Evolutionary conservation across 2,329 filamentous ascomycete genomes (phyloP), one percentile per base, ranked within the genome.

Genomic region (Orbilia brochopaga): DNA sequence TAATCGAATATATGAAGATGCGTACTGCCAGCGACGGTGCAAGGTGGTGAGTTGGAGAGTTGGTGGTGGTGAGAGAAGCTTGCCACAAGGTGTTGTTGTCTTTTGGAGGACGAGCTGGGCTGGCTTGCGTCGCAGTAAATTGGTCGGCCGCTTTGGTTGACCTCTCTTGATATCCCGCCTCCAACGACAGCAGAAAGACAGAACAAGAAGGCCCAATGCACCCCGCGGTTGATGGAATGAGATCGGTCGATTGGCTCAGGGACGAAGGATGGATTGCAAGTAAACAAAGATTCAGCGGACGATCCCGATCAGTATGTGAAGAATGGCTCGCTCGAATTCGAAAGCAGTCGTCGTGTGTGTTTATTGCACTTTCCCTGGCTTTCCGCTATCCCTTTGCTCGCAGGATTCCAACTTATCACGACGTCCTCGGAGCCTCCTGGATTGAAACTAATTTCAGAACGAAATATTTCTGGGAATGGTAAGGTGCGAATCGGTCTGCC

Each of bases 351-450:
- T n/a, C n/a, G n/a, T n/a, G n/a, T n/a, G 30, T 57, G 57, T 23
- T 58, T 69, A 62, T 58, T 69, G 35, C 52, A 27, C 40, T 50
- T 63, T 70, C 66, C 66, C 66, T 70, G 59, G 66, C 58, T 64
- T 70, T 48, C n/a, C 19, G 44, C 19, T 72, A 72, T 72, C 60
- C 60, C 67, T 65, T 65, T 57, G 60, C 56, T 72, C 60, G 37
- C 56, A 61, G 55, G 52, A 72, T 72, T 72, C 67, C 67, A 65
- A 72, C 60, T 72, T 72, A 72, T 72, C 59, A 60, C 58, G 53
- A 58, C 67, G 53, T 59, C 23, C 15, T 27, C 27, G 27, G 8
- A 32, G 27, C 37, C 59, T 72, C 67, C 67, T 72, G 67, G 67
- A 72, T 72, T 72, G 52, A 50, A 60, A n/a, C 60, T 60, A 72